These are phyloP conservation scores for Saprolegnia diclina DNA, from an alignment of 352 stramenopile species.

Conservation along the genomic window DNA sequence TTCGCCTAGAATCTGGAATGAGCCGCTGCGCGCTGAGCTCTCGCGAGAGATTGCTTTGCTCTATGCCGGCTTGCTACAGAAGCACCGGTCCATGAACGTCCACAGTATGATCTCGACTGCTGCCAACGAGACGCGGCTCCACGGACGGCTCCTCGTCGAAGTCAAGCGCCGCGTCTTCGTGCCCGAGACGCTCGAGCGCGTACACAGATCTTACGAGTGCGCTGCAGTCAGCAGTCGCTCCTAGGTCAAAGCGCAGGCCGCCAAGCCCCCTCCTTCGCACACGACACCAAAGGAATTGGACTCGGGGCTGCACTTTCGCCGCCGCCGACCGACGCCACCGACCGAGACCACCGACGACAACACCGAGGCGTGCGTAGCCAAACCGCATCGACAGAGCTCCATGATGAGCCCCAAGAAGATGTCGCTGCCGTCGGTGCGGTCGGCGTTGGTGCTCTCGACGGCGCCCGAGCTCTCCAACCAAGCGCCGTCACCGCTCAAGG, in stretches of 20 bases:
- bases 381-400: constrained; percentile 29
- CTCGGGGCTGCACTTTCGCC: not conserved
- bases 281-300: not conserved
- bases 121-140: constrained; percentile 42
- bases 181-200: constrained; percentile 39
- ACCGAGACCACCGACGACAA: constrained; percentile 33
- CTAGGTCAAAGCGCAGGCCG: constrained; percentile 37
- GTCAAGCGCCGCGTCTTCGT: constrained; percentile 54
- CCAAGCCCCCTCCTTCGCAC: constrained; percentile 19
- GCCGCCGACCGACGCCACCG: constrained; percentile 26
- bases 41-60: constrained; percentile 39
- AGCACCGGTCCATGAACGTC: constrained; percentile 40
- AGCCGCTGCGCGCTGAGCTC: constrained; percentile 36
- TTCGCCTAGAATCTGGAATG: constrained; percentile 16
- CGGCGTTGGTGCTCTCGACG: constrained; percentile 25
- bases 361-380: too few relatives aligned
- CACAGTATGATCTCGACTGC: constrained; percentile 40
- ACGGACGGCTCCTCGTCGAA: constrained; percentile 55
- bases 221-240: constrained; percentile 4
- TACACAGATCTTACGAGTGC: constrained; percentile 26
- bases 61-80: constrained; percentile 39
- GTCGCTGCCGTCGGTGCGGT: constrained; percentile 6
- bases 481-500: not conserved
- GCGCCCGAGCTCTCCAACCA: not conserved
- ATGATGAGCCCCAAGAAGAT: constrained; percentile 28